phyloP scores from a whole-genome alignment of 2,329 filamentous ascomycete genomes.

The Sporothrix inflata region DNA sequence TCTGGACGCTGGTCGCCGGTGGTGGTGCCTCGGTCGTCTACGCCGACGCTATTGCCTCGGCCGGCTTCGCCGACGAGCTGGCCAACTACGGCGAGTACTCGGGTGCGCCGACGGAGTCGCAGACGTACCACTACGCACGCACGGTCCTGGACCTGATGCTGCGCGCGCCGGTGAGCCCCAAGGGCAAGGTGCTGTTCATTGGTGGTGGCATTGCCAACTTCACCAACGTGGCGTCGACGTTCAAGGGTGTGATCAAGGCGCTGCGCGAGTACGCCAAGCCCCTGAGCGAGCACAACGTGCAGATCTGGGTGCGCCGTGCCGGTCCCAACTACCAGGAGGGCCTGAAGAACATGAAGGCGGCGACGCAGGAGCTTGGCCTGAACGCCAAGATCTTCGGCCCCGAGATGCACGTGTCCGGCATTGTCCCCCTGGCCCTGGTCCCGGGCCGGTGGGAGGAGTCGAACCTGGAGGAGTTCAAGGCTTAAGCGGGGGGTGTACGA shows the following conservation, averaged over 20 bases:
- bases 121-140: constrained; percentile 98
- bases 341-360: constrained; percentile 99
- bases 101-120: constrained; percentile 95
- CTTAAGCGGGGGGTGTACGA: constrained; percentile 41
- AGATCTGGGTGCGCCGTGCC: constrained; percentile 91
- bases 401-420: constrained; percentile 97
- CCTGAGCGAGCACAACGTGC: constrained; percentile 93
- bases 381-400: constrained; percentile 66
- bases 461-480: constrained; percentile 64
- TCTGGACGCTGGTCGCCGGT: constrained; percentile 98
- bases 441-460: constrained; percentile 66
- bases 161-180: constrained; percentile 77
- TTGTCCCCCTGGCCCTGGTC: constrained; percentile 86
- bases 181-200: constrained; percentile 99
- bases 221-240: constrained; percentile 98
- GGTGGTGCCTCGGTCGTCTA: constrained; percentile 99
- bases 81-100: constrained; percentile 99
- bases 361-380: constrained; percentile 89
- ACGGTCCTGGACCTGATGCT: constrained; percentile 98
- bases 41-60: constrained; percentile 95
- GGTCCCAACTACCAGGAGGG: constrained; percentile 99
- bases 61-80: constrained; percentile 92
- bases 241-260: constrained; percentile 99
- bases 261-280: constrained; percentile 85
- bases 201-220: constrained; percentile 99